Base-by-base conservation (phyloP, 2,329 filamentous ascomycete species). In the Hymenoscyphus salicellus region DNA sequence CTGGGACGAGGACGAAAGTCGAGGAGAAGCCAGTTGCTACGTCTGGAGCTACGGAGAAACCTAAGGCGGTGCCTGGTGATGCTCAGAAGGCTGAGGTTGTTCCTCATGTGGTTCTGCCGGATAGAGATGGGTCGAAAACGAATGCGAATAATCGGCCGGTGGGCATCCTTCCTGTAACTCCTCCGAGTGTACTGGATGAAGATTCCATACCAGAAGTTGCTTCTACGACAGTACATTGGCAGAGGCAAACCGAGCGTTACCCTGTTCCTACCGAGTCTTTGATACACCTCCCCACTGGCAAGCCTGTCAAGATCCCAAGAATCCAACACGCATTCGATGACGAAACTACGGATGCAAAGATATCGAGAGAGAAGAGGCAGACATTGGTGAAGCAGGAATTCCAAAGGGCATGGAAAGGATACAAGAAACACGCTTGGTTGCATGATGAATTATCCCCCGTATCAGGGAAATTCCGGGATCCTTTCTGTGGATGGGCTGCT, bases 401-500 rank as follows among this genome's bases (percentile, higher is more conserved):
- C 76, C 80, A 85, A 72, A 89, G 89, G 71, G 88, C 92, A 0
- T 98, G 95, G 94, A 78, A 81, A 3, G 92, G 91, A 41, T 98
- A 98, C 78, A 90, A 85, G 73, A 82, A 86, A 66, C 83, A 88
- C 71, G 94, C 93, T 11, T 95, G 91, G 86, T 85, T 88, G 67
- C 91, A 96, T 71, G 95, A 98, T 74, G 95, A 98, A 79, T 78
- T 98, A 17, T 83, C 79, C 55, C 95, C 95, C 1, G 81, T 94
- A 10, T 84, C 86, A 33, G 88, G 88, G 60, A 80, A 79, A 16
- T 86, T 81, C 68, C 85, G 86, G 20, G 90, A 97, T 74, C 91
- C 92, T 0, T 98, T 98, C 77, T 94, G 92, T 74, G 92, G 90
- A 59, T 97, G 93, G 93, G 91, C 91, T 20, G 93, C 93, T 17